phyloP scores from a whole-genome alignment of 257 asterid genomes.

The Nicotiana noctiflora region DNA sequence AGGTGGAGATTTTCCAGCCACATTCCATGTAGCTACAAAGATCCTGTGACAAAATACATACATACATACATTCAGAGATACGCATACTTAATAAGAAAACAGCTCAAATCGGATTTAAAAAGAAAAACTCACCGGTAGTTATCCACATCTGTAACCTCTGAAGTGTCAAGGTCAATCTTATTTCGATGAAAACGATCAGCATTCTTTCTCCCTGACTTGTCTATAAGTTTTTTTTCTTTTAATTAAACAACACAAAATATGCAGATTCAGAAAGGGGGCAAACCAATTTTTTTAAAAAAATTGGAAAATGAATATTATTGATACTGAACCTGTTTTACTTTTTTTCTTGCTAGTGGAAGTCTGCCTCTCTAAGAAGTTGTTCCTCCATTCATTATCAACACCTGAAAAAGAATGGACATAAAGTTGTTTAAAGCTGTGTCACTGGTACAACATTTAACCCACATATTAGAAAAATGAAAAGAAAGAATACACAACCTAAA shows the following conservation, averaged over 20 bases:
- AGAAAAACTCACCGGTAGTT: slow-evolving; percentile 47
- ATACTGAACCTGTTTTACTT: slow-evolving; percentile 76
- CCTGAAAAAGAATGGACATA: slow-evolving; percentile 60
- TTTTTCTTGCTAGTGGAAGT: slow-evolving; percentile 87
- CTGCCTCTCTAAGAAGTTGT: slow-evolving; percentile 65
- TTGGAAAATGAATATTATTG: slow-evolving; percentile 30
- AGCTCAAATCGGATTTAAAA: neutral
- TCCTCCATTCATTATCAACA: slow-evolving; percentile 93
- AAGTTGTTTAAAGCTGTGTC: slow-evolving; percentile 45
- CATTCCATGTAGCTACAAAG: slow-evolving; percentile 98
- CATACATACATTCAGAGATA: neutral
- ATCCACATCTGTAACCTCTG: slow-evolving; percentile 59
- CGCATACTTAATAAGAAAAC: neutral
- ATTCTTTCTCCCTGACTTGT: slow-evolving; percentile 32
- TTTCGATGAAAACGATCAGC: slow-evolving; percentile 44
- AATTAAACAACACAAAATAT: neutral
- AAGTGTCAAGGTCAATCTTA: slow-evolving; percentile 63
- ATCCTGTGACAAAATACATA: slow-evolving; percentile 32
- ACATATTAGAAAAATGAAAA: slow-evolving; percentile 30
- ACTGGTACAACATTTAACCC: slow-evolving; percentile 41
- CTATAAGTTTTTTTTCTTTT: slow-evolving; percentile 26
- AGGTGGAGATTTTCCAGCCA: slow-evolving; percentile 96
- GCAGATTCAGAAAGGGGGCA: neutral
- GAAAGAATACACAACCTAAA: slow-evolving; percentile 8
- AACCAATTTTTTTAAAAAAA: slow-evolving; percentile 5